Conservation (phyloP, 805 yeast genomes). For the Metschnikowia colocasiae region DNA sequence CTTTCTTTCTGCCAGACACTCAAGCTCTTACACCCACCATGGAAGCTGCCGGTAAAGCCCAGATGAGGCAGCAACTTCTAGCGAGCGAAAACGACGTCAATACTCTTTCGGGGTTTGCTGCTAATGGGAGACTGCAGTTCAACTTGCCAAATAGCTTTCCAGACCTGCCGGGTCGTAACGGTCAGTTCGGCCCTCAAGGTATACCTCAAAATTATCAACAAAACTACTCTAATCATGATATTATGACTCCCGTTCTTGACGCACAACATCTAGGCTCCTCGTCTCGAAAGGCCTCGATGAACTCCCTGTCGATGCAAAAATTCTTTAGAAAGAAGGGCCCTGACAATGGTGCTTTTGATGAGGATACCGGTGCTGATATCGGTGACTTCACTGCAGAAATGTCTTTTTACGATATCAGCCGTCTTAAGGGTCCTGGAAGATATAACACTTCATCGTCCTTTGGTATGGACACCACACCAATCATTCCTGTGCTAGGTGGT, state of each 20-base stretch:
- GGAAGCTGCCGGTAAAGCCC: constrained; percentile 19
- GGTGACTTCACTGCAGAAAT: constrained; percentile 36
- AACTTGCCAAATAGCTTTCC: constrained; percentile 1
- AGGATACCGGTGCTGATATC: constrained; percentile 36
- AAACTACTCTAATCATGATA: constrained; percentile 23
- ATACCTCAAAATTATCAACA: constrained; percentile 1
- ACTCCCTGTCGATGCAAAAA: constrained; percentile 36
- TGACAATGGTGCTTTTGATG: constrained; percentile 31
- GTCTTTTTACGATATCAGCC: constrained; percentile 62
- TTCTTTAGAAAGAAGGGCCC: constrained; percentile 41
- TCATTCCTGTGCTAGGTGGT: constrained; percentile 63
- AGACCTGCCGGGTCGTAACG: constrained; percentile 8
- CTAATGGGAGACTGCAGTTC: constrained; percentile 15
- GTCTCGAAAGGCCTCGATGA: constrained; percentile 37
- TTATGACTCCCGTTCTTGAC: constrained; percentile 24
- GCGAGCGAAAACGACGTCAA: constrained; percentile 28
- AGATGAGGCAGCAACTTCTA: constrained; percentile 33
- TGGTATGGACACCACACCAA: constrained; percentile 60
- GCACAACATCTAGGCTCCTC: constrained; percentile 4
- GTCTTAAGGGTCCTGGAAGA: constrained; percentile 57
- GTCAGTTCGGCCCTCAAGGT: background rate
- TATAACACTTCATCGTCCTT: constrained; percentile 44
- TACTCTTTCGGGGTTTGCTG: constrained; percentile 17
- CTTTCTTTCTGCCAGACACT: background rate
- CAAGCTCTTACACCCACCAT: constrained; percentile 1